Evolutionary conservation across 345 rosid species (phyloP).

Genomic region (Rhodamnia rubescens): DNA sequence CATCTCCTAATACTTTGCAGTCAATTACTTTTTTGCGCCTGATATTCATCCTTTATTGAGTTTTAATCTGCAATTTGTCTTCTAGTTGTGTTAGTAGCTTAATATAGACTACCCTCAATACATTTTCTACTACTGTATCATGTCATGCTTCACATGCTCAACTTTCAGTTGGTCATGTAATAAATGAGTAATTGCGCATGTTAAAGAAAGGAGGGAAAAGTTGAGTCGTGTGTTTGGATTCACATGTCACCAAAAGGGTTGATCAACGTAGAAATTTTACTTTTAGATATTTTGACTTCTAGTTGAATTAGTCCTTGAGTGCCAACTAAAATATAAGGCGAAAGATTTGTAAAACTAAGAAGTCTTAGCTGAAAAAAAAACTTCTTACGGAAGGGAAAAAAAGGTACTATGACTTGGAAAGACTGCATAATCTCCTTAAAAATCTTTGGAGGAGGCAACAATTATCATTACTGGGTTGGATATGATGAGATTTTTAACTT

Average conservation of each 20-base stretch:
- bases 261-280: neutral
- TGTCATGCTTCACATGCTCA: neutral
- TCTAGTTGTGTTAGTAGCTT: neutral
- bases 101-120: neutral
- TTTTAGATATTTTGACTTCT: neutral
- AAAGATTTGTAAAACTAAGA: neutral
- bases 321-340: neutral
- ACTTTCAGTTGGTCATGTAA: neutral
- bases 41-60: neutral
- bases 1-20: neutral
- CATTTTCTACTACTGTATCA: neutral
- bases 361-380: neutral
- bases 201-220: neutral
- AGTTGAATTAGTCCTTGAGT: neutral
- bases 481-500: neutral
- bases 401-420: neutral
- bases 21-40: neutral
- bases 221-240: neutral
- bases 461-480: neutral
- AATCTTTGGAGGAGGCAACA: neutral
- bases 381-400: neutral
- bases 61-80: neutral
- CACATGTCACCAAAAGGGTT: neutral
- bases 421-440: neutral
- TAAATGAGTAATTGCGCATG: neutral